A percentile compares a stretch with the other conserved stretches of the same genome.
phyloP scores from a whole-genome alignment of 1,284 basidiomycete species.

The Sanguinoderma infundibulare region DNA sequence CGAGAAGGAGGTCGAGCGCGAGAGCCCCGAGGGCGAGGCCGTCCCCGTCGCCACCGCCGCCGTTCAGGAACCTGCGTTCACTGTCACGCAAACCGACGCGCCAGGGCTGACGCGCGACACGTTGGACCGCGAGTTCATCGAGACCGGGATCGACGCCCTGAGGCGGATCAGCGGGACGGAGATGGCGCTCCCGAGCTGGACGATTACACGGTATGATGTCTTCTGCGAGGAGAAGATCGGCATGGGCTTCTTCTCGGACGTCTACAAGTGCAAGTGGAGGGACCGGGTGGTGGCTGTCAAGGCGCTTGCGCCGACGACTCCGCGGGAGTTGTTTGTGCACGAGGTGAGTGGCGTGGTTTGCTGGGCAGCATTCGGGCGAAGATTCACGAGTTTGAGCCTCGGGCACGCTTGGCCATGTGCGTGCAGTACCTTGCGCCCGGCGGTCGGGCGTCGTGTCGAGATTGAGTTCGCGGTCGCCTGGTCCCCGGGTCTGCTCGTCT shows the following conservation, averaged over 20 bases:
- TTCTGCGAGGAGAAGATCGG: conserved; percentile 67
- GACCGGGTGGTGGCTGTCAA: conserved; percentile 59
- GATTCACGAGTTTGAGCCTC: background rate
- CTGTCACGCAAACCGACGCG: too few relatives aligned
- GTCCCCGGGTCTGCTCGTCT: background rate
- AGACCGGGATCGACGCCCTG: conserved; percentile 54
- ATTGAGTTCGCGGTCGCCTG: background rate
- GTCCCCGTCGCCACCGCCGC: conserved; percentile 9
- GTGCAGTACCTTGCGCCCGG: background rate
- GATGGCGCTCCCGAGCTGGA: conserved; percentile 64
- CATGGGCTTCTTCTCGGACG: conserved; percentile 70
- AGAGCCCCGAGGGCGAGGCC: conserved; percentile 24
- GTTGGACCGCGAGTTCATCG: conserved; percentile 50
- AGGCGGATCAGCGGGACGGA: conserved; percentile 45
- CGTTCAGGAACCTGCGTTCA: too few relatives aligned
- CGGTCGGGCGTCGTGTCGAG: background rate
- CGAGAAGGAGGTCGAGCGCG: conserved; percentile 51
- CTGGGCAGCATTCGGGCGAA: background rate
- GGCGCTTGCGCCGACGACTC: conserved; percentile 43
- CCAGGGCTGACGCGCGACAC: conserved; percentile 36
- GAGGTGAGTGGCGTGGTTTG: conserved; percentile 30
- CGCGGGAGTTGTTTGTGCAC: conserved; percentile 40
- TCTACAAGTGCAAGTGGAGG: conserved; percentile 70
- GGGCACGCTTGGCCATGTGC: background rate
- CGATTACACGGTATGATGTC: conserved; percentile 74